These are phyloP conservation scores for Fusarium sp. DNA, from an alignment of 2,329 filamentous ascomycete species.

Conservation along the genomic window DNA sequence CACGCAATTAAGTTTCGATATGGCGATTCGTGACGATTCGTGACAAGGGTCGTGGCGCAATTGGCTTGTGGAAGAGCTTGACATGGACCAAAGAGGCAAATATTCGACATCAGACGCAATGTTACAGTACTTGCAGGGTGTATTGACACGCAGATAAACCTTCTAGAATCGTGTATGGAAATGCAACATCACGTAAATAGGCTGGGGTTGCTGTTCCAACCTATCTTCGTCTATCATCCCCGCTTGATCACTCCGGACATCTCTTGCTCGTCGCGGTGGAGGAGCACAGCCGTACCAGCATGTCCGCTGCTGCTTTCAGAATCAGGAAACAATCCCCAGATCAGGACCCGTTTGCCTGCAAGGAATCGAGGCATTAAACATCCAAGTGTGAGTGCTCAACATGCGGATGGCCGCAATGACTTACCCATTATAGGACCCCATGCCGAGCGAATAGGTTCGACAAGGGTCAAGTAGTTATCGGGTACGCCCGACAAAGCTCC, in stretches of 20 bases:
- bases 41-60: background rate
- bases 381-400: background rate
- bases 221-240: no score
- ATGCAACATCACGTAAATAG: no score
- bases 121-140: background rate
- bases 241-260: no score
- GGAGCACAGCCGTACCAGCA: no score
- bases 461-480: background rate
- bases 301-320: no score
- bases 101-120: background rate
- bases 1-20: constrained; percentile 24
- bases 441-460: constrained; percentile 15
- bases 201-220: no score
- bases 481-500: background rate
- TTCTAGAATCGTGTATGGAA: no score
- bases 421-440: background rate
- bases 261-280: no score
- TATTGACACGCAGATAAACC: no score
- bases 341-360: no score
- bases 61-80: background rate
- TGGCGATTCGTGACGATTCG: constrained; percentile 10
- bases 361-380: background rate
- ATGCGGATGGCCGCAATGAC: background rate
- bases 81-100: background rate
- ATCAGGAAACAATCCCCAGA: no score